Base-by-base conservation (phyloP, 2,329 filamentous ascomycete species). In the Talaromyces sp. region DNA sequence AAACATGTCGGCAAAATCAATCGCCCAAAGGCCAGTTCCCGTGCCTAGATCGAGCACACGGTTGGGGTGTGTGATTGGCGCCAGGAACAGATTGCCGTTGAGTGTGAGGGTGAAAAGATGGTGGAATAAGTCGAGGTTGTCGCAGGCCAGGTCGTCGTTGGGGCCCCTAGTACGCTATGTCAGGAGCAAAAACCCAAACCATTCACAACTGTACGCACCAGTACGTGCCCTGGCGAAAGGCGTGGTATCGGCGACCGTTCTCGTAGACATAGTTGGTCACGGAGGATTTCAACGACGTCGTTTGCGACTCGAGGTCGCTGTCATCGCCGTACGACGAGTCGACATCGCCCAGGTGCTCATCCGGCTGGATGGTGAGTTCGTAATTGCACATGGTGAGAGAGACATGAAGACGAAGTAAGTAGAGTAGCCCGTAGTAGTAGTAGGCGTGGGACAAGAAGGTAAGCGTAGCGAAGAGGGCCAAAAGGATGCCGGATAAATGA, bases 161-260 rank as follows among this genome's bases (percentile, higher is more conserved):
- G 56, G 56, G 22, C 56, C 56, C 56, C 56, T 58, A 52, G 22
- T 25, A 17, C 5, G 11, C 22, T 9, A 25, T 25, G 44, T 47
- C 44, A 47, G 44, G 25, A 47, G 11, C 3, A 47, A 25, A 25
- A 4, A 4, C 2, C 19, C 19, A 10, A 10, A 19, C 11, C 6
- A 27, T 5, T 22, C 33, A 39, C 2, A 9, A 15, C 25, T 3
- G 44, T 25, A 17, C 56, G 10, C 39, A 58, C 56, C 56, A 58
- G 30, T 58, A 58, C 19, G 56, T 28, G 44, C 56, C 15, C 59
- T 65, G 51, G 60, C 69, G 66, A 55, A 66, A 72, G 13, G 70
- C 68, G 60, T 72, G 70, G 57, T 73, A 73, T 19, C 68, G 68
- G 1, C 72, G 68, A 17, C 72, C 72, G 60, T 73, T 72, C 59